Evolutionary conservation across 345 rosid genomes (phyloP).

Genomic region (Punica granatum): DNA sequence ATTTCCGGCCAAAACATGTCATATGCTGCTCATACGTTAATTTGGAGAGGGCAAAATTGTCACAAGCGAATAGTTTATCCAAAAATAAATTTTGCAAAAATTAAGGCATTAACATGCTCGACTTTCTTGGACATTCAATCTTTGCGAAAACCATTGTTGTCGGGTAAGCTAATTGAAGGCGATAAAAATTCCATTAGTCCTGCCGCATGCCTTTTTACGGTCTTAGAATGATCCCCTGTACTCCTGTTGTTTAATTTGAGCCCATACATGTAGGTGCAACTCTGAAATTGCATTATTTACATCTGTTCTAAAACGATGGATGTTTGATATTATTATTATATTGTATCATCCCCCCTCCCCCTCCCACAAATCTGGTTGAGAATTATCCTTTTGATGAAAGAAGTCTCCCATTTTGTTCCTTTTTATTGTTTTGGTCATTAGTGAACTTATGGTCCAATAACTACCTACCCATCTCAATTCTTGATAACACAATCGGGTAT

Average conservation of each 20-base stretch:
- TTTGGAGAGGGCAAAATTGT: too few species aligned
- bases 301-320: background rate
- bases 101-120: too few species aligned
- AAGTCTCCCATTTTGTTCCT: slow-evolving; percentile 6
- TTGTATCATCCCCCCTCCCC: too few species aligned
- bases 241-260: background rate
- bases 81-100: too few species aligned
- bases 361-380: background rate
- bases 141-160: background rate
- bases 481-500: background rate
- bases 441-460: slow-evolving; percentile 4
- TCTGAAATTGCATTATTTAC: too few species aligned
- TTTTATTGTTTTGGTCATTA: too few species aligned
- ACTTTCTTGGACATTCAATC: background rate
- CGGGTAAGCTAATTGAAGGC: background rate
- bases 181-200: background rate
- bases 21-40: too few species aligned
- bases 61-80: too few species aligned
- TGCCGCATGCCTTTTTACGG: background rate
- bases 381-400: background rate
- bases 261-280: too few species aligned
- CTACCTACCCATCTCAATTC: background rate
- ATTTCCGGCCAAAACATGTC: too few species aligned
- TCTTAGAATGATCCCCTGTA: background rate
- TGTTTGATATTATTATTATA: too few species aligned